Conservation (phyloP, 495 filamentous ascomycete species). For the Parathielavia appendiculata region DNA sequence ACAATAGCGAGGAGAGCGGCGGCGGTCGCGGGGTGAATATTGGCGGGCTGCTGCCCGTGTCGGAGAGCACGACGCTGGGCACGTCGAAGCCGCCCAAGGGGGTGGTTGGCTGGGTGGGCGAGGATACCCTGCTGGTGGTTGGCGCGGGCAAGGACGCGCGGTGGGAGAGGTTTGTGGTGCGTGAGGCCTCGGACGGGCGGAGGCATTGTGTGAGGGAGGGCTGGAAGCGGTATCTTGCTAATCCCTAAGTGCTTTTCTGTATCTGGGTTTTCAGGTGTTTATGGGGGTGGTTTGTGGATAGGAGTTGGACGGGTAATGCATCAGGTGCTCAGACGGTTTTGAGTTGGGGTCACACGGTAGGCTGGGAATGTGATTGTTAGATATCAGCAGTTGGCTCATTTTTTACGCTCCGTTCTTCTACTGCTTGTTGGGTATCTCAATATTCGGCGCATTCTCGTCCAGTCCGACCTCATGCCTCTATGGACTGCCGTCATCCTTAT, state of each 20-base stretch:
- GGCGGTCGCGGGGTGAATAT: too few species aligned
- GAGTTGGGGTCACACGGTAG: background rate
- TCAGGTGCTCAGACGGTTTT: background rate
- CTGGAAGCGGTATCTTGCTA: constrained; percentile 73
- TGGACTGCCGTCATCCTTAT: too few species aligned
- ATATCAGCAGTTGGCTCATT: constrained; percentile 9
- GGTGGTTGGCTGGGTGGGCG: constrained; percentile 67
- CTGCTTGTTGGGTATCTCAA: constrained; percentile 12
- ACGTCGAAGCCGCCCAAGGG: constrained; percentile 64
- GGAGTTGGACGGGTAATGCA: background rate
- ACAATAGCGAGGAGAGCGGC: constrained; percentile 53
- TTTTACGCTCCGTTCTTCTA: background rate
- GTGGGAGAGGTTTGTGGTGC: constrained; percentile 78
- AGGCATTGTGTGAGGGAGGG: constrained; percentile 61
- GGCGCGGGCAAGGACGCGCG: constrained; percentile 75
- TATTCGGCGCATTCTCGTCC: background rate
- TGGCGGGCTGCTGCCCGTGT: constrained; percentile 21
- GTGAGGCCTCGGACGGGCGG: constrained; percentile 57
- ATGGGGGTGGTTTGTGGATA: background rate
- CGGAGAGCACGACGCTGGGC: constrained; percentile 38
- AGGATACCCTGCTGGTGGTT: constrained; percentile 64
- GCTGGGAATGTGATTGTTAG: constrained; percentile 1
- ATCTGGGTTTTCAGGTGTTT: background rate
- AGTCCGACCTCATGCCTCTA: background rate
- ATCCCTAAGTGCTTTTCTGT: background rate